Evolutionary conservation across 1,139 yeast genomes (phyloP).

Genomic region (Candida sanyaensis): DNA sequence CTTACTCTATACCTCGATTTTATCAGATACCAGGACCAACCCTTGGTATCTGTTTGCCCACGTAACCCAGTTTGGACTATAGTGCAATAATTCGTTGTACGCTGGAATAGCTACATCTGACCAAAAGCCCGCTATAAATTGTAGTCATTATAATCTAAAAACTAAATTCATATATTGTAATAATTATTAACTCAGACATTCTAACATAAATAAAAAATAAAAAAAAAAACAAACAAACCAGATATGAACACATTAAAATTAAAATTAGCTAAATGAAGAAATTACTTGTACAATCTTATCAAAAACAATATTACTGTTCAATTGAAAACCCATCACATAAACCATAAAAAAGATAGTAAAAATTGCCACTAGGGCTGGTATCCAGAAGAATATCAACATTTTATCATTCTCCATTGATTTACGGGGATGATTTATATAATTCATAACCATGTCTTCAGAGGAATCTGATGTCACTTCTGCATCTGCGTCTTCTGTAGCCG

Average conservation of each 20-base stretch:
- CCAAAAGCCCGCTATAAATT: slow-evolving; percentile 52
- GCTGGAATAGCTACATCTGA: slow-evolving; percentile 72
- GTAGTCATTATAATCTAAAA: not conserved
- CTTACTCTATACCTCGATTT: slow-evolving; percentile 38
- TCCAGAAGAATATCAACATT: slow-evolving; percentile 88
- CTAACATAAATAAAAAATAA: not conserved
- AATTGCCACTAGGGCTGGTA: slow-evolving; percentile 62
- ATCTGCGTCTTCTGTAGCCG: slow-evolving; percentile 10
- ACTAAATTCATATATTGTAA: not conserved
- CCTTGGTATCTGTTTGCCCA: slow-evolving; percentile 72
- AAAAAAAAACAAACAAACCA: not conserved
- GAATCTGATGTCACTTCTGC: slow-evolving; percentile 46
- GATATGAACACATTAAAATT: not conserved
- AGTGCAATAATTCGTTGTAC: slow-evolving; percentile 63
- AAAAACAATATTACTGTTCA: slow-evolving; percentile 20
- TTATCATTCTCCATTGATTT: slow-evolving; percentile 79
- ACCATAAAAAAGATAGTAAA: slow-evolving; percentile 53
- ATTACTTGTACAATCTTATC: slow-evolving; percentile 4
- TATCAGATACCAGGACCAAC: slow-evolving; percentile 53
- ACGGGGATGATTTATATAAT: slow-evolving; percentile 57
- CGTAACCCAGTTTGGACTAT: slow-evolving; percentile 61
- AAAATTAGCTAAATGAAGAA: slow-evolving; percentile 6
- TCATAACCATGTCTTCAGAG: slow-evolving; percentile 52
- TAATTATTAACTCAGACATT: not conserved
- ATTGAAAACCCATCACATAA: slow-evolving; percentile 51